Evolutionary conservation across 148 eudicot species (phyloP), one percentile per base, ranked within the genome.

Genomic region (Rhododendron vialii): DNA sequence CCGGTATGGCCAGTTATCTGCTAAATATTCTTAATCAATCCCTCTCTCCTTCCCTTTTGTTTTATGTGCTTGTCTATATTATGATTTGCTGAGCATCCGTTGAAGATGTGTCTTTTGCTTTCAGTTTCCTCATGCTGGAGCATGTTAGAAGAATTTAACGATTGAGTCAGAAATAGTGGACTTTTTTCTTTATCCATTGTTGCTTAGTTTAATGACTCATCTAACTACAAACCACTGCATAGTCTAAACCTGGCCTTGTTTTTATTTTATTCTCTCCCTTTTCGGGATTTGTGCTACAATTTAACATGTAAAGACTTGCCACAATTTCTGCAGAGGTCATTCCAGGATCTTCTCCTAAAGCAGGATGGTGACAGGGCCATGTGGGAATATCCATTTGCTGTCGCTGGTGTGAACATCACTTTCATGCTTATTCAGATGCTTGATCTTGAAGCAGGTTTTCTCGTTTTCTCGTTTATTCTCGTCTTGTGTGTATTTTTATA

Each of bases 381-480:
- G 91, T 97, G 99, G 99, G 99, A 97, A 88, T 97, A 97, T 86
- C 99, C 99, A 6, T 97, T 97, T 92, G 99, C 99, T 89, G 99
- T 97, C 17, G 99, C 98, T 82, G 99, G 99, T 84, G 99, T 97
- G 86, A 97, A 97, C 90, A 94, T 97, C 87, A 95, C 99, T 38
- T 97, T 97, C 90, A 93, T 97, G 95, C 93, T 97, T 88, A 93
- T 95, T 87, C 99, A 95, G 91, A 95, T 97, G 98, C 94, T 97
- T 87, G 99, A 95, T 86, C 93, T 97, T 82, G 99, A 96, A 94
- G 98, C 97, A 89, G 98, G 98, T 96, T 80, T 75, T 73, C 82
- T 85, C 14, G 1, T 81, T 43, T 41, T 57, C 45, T 76, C 18
- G 30, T 36, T 9, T 33, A 41, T 51, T 28, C 50, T 13, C 73